Base-by-base conservation (phyloP, 2,329 filamentous ascomycete genomes). In the Hymenoscyphus scutula region DNA sequence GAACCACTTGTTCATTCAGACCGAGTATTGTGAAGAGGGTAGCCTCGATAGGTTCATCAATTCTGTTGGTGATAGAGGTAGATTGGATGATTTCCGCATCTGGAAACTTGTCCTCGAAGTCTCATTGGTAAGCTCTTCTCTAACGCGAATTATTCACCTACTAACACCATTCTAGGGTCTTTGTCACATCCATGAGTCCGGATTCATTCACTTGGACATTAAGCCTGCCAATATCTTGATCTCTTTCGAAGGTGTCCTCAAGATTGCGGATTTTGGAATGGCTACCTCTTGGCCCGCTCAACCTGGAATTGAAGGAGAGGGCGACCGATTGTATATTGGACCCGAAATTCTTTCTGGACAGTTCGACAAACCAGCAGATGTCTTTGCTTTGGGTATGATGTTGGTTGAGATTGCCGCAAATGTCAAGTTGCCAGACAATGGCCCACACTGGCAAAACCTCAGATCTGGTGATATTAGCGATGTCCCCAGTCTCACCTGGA, bases 51-150 rank as follows among this genome's bases (percentile, higher is more conserved):
- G 87, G 17, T 99, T 98, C 74, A 82, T 99, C 32, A 84, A 86
- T n/a, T 85, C 89, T 62, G 86, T 92, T 64, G 95, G 95, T 27
- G 83, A 89, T 65, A 92, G 90, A 74, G 93, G 92, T 55, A 86
- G 94, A 69, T 79, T 99, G 68, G 95, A 99, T 76, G 95, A 98
- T 75, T 99, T 99, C 78, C 86, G 95, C 65, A 97, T 98, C 76
- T 99, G 95, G 92, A 99, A 99, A 79, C 94, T 98, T 62, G 80
- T 98, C 70, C 84, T 97, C 51, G 95, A 99, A 75, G 77, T 97
- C 63, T 84, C 88, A 71, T 80, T 89, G 81, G 92, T 95, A 84
- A 78, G 89, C n/a, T n/a, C n/a, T n/a, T n/a, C n/a, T n/a, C n/a
- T n/a, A n/a, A n/a, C n/a, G n/a, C n/a, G n/a, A n/a, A 41, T 34